phyloP scores from a whole-genome alignment of 2,329 filamentous ascomycete species.

The Alternaria tenuissima region DNA sequence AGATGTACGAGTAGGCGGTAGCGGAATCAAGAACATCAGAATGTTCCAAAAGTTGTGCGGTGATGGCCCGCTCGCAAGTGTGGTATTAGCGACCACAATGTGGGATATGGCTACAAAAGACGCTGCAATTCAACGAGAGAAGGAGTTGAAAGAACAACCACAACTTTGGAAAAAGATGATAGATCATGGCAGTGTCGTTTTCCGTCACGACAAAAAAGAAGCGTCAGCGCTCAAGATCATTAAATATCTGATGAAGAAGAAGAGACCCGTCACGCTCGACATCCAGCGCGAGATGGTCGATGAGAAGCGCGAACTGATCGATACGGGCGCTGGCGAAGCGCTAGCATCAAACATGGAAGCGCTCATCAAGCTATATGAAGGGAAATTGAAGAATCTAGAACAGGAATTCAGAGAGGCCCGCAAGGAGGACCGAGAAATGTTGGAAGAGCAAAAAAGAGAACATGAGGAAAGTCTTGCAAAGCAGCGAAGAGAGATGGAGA shows the following conservation, averaged over 20 bases:
- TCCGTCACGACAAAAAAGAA: slow-evolving; percentile 17
- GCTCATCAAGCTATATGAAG: background rate
- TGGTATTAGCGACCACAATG: slow-evolving; percentile 55
- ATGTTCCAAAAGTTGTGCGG: slow-evolving; percentile 59
- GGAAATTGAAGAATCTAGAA: background rate
- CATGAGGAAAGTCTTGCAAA: background rate
- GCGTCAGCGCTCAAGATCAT: slow-evolving; percentile 16
- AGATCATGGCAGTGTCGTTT: slow-evolving; percentile 19
- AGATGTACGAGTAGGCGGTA: slow-evolving; percentile 52
- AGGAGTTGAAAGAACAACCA: slow-evolving; percentile 2
- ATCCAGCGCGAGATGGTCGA: slow-evolving; percentile 26
- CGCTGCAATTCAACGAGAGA: slow-evolving; percentile 2
- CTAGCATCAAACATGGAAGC: slow-evolving; percentile 6
- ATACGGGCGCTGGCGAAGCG: slow-evolving; percentile 17
- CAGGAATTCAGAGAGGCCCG: background rate
- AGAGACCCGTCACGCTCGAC: slow-evolving; percentile 16
- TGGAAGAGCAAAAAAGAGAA: background rate
- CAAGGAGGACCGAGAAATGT: background rate
- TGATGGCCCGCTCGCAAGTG: slow-evolving; percentile 51
- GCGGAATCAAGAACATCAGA: slow-evolving; percentile 52
- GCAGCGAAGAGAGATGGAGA: slow-evolving; percentile 4
- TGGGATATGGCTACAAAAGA: slow-evolving; percentile 41
- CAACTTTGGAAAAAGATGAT: slow-evolving; percentile 21
- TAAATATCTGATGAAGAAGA: slow-evolving; percentile 15
- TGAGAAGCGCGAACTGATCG: slow-evolving; percentile 6